Evolutionary conservation across 352 stramenopile genomes (phyloP).

Genomic region (Phytophthora megakarya): DNA sequence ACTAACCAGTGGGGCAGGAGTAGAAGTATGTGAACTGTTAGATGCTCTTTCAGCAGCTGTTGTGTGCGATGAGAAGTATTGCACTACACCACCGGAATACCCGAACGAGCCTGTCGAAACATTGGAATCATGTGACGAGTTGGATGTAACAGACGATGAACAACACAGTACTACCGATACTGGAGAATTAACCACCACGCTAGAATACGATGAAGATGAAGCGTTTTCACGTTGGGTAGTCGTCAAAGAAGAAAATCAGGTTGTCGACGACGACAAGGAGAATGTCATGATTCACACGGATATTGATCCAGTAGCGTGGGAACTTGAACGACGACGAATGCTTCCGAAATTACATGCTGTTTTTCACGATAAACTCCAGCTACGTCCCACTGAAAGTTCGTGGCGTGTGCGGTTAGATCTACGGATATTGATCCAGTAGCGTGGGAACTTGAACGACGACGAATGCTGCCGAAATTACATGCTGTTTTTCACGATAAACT

Average conservation of each 20-base stretch:
- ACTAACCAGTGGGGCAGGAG: constrained; percentile 45
- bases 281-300: constrained; percentile 46
- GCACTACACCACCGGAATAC: constrained; percentile 35
- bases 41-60: constrained; percentile 49
- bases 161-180: constrained; percentile 12
- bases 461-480: constrained; percentile 46
- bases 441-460: constrained; percentile 45
- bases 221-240: constrained; percentile 51
- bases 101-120: constrained; percentile 48
- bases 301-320: constrained; percentile 48
- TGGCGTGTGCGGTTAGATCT: constrained; percentile 41
- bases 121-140: constrained; percentile 44
- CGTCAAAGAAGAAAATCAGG: constrained; percentile 38
- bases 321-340: constrained; percentile 42
- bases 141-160: constrained; percentile 53
- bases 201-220: constrained; percentile 35
- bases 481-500: constrained; percentile 29
- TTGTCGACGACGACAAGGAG: constrained; percentile 10
- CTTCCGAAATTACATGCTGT: constrained; percentile 40
- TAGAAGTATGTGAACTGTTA: constrained; percentile 63
- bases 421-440: constrained; percentile 42
- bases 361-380: constrained; percentile 30
- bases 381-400: constrained; percentile 23
- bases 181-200: constrained; percentile 44
- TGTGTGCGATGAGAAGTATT: constrained; percentile 26